phyloP scores from a whole-genome alignment of 225 moss, liverwort and hornwort genomes.

The Pseudoscleropodium purum region DNA sequence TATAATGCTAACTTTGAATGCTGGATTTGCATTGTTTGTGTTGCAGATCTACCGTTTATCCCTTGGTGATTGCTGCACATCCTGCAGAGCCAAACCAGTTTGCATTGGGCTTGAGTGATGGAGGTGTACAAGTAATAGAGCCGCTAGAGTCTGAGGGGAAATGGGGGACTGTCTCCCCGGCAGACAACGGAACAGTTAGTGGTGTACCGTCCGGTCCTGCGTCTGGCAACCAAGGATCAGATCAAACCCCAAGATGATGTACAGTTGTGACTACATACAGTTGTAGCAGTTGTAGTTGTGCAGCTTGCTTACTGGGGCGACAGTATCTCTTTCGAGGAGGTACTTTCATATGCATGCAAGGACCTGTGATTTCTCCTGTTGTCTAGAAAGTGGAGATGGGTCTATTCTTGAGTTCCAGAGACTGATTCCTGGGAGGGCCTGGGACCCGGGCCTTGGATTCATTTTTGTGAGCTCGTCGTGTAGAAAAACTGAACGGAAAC shows the following conservation, averaged over 20 bases:
- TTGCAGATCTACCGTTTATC: conserved; percentile 80
- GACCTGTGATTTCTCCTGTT: conserved; percentile 32
- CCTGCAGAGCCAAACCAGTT: conserved; percentile 91
- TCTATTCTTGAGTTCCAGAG: conserved; percentile 77
- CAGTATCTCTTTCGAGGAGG: background rate
- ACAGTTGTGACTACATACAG: conserved; percentile 29
- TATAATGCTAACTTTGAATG: background rate
- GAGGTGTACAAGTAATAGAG: conserved; percentile 92
- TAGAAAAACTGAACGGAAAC: conserved; percentile 50
- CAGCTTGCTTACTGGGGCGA: conserved; percentile 23
- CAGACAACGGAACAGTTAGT: conserved; percentile 76
- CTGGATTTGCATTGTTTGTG: background rate
- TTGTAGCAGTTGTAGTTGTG: conserved; percentile 29
- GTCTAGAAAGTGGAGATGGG: conserved; percentile 41
- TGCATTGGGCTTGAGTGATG: conserved; percentile 93
- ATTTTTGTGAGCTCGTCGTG: conserved; percentile 90
- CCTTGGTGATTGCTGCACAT: conserved; percentile 88
- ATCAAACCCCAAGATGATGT: conserved; percentile 88
- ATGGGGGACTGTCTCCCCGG: conserved; percentile 73
- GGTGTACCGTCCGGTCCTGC: conserved; percentile 61
- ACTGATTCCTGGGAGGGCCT: conserved; percentile 33
- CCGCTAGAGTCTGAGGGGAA: conserved; percentile 87
- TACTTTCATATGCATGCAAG: conserved; percentile 42
- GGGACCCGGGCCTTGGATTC: conserved; percentile 52
- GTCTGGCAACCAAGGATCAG: conserved; percentile 85